Conservation (phyloP, 2,329 filamentous ascomycete species). For the Alternaria arborescens region DNA sequence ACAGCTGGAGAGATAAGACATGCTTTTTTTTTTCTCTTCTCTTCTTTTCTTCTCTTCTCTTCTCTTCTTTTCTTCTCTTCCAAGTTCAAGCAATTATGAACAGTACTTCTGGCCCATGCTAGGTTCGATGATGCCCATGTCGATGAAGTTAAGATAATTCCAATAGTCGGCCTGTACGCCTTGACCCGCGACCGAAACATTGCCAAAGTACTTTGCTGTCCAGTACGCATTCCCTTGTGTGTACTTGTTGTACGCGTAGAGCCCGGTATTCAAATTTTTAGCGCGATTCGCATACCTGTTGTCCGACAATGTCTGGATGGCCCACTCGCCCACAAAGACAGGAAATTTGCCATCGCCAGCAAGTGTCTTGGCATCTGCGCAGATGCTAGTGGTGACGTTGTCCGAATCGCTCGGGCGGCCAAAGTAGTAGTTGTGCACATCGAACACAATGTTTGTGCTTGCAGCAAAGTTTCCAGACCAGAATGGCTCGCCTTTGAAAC, state of each 20-base stretch:
- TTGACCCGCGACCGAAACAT: not conserved
- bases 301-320: not conserved
- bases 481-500: slow-evolving; percentile 27
- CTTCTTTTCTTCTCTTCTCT: too few relatives aligned
- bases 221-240: not conserved
- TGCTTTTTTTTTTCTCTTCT: not conserved
- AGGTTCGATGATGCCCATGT: not conserved
- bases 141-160: not conserved
- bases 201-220: not conserved
- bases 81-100: not conserved
- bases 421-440: slow-evolving; percentile 39
- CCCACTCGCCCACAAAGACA: not conserved
- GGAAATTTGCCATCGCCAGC: not conserved
- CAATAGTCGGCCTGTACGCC: not conserved
- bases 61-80: too few relatives aligned
- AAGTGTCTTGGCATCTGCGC: not conserved
- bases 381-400: slow-evolving; percentile 9
- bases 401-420: slow-evolving; percentile 20
- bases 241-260: not conserved
- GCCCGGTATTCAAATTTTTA: not conserved
- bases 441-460: slow-evolving; percentile 33
- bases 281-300: not conserved
- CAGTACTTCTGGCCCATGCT: not conserved
- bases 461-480: slow-evolving; percentile 23
- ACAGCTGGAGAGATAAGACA: not conserved